Evolutionary conservation across 768 basidiomycete species (phyloP).

Genomic region (Hypholoma fasciculare): DNA sequence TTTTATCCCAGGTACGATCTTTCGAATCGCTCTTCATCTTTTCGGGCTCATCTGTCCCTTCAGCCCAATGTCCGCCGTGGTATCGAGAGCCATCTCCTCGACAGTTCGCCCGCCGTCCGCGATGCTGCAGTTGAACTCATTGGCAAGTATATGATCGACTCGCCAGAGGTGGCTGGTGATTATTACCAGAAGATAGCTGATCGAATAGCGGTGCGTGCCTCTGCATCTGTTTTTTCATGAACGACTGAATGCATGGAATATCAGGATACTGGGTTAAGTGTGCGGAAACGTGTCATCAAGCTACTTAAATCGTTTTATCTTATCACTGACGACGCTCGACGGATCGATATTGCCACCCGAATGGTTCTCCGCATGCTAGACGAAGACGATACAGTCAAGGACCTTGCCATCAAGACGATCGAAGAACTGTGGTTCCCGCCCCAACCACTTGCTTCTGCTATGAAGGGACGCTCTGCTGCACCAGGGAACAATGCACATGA

Average conservation of each 20-base stretch:
- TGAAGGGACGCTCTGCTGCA: constrained; percentile 36
- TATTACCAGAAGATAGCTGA: constrained; percentile 90
- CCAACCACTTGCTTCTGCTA: constrained; percentile 27
- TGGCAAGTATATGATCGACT: constrained; percentile 94
- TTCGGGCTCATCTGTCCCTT: neutral
- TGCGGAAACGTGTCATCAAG: constrained; percentile 96
- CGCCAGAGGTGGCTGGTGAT: constrained; percentile 82
- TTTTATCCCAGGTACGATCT: constrained; percentile 67
- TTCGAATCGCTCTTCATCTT: neutral
- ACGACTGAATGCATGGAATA: neutral
- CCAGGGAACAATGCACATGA: constrained; percentile 37
- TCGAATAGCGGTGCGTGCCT: constrained; percentile 75
- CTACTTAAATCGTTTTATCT: constrained; percentile 81
- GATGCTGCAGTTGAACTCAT: constrained; percentile 97
- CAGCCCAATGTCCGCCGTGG: constrained; percentile 80
- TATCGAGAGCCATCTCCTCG: constrained; percentile 88
- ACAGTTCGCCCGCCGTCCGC: constrained; percentile 91
- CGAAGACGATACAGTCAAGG: constrained; percentile 94
- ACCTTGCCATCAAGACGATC: constrained; percentile 85
- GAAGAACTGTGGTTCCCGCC: constrained; percentile 89
- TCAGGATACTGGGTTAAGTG: constrained; percentile 92
- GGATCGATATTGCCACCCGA: constrained; percentile 78
- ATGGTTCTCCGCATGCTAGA: constrained; percentile 86
- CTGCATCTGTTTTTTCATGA: neutral
- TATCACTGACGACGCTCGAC: constrained; percentile 58